Evolutionary conservation across 78 protist species (phyloP).

Genomic region (Dictyostelium capitatum): DNA sequence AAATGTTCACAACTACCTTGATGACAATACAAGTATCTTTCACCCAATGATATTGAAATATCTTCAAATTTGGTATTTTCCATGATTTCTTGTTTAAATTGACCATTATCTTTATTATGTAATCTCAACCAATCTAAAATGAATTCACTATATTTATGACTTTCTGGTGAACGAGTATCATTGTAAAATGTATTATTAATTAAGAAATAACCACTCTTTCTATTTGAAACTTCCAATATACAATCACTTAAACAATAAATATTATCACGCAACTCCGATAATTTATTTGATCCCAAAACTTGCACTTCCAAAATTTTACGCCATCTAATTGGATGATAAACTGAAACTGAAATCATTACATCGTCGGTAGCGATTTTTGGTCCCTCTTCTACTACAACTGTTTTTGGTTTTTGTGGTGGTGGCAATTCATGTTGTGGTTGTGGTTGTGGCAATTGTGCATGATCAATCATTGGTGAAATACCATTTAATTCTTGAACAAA

Average conservation of each 20-base stretch:
- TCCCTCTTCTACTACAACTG: too few relatives aligned
- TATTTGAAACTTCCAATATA: conserved; percentile 46
- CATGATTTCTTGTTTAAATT: conserved; percentile 36
- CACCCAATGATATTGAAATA: conserved; percentile 41
- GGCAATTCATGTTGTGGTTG: not conserved
- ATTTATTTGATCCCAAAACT: conserved; percentile 72
- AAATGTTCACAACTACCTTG: conserved; percentile 78
- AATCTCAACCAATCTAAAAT: conserved; percentile 20
- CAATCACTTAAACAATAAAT: conserved; percentile 63
- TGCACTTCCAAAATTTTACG: conserved; percentile 46
- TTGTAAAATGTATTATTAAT: conserved; percentile 73
- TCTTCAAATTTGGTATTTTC: conserved; percentile 31
- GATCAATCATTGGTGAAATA: not conserved
- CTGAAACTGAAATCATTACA: conserved; percentile 15
- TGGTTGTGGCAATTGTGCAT: not conserved
- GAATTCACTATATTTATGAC: conserved; percentile 45
- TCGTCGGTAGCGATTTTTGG: not conserved
- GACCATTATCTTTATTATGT: not conserved
- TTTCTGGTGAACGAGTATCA: conserved; percentile 39
- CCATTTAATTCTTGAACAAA: too few relatives aligned
- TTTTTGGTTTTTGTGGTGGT: not conserved
- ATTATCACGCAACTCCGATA: conserved; percentile 76
- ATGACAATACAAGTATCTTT: conserved; percentile 67
- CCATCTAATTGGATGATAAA: conserved; percentile 55
- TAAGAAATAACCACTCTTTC: conserved; percentile 70